Percentiles rank a stretch among this genome's conserved stretches.
phyloP scores from a whole-genome alignment of 2,329 filamentous ascomycete genomes.

The Scytalidium lignicola region DNA sequence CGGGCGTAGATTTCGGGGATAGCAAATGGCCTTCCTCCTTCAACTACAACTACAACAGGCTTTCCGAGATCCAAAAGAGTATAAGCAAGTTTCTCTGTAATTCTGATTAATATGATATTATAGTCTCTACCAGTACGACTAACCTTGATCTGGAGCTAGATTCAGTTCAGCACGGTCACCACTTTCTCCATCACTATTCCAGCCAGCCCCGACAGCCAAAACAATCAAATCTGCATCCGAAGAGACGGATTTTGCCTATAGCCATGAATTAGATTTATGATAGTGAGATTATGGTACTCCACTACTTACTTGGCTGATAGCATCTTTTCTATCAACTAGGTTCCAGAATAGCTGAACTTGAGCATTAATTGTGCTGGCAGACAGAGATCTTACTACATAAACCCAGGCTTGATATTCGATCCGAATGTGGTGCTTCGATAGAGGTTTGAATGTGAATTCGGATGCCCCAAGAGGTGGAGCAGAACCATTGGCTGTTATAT shows the following conservation, averaged over 20 bases:
- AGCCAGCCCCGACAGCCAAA: conserved; percentile 36
- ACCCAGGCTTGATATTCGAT: conserved; percentile 38
- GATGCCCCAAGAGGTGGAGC: conserved; percentile 31
- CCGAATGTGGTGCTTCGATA: conserved; percentile 30
- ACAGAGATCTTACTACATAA: conserved; percentile 33
- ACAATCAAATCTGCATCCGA: conserved; percentile 33
- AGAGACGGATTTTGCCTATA: conserved; percentile 32
- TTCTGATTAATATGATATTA: neutral
- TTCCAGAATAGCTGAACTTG: conserved; percentile 41
- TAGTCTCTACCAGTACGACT: neutral
- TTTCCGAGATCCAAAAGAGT: conserved; percentile 34
- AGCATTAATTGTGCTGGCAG: conserved; percentile 25
- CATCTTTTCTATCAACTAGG: conserved; percentile 32
- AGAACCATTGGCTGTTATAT: conserved; percentile 31
- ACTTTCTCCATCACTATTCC: conserved; percentile 40
- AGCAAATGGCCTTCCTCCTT: conserved; percentile 37
- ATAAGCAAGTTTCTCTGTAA: conserved; percentile 21
- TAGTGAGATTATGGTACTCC: conserved; percentile 7
- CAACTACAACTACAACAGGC: conserved; percentile 36
- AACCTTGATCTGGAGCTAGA: conserved; percentile 18
- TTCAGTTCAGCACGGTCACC: conserved; percentile 35
- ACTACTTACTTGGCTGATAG: conserved; percentile 10
- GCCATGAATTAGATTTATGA: conserved; percentile 1
- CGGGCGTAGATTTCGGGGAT: conserved; percentile 33
- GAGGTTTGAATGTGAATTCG: conserved; percentile 33